Conservation (phyloP, 331 rosid species). For the Stylosanthes scabra region DNA sequence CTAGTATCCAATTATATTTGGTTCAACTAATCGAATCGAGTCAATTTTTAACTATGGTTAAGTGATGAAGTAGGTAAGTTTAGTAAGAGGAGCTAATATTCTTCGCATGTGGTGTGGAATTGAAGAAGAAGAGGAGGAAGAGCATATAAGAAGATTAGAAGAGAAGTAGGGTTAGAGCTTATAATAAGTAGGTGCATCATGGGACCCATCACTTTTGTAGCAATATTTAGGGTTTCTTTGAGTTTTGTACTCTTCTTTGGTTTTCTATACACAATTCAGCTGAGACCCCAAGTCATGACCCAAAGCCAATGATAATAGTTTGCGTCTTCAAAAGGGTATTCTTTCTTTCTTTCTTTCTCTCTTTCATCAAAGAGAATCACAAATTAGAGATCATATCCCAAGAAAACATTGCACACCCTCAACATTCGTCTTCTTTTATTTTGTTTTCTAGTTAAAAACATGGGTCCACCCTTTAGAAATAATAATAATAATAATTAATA, state of each 20-base stretch:
- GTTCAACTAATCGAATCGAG: too few relatives aligned
- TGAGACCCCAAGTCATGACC: constrained; percentile 26
- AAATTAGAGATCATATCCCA: constrained; percentile 7
- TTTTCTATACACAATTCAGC: constrained; percentile 36
- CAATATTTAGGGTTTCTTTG: constrained; percentile 33
- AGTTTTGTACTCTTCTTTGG: constrained; percentile 12
- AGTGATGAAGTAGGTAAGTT: constrained; percentile 28
- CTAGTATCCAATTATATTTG: too few relatives aligned
- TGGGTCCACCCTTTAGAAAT: constrained; percentile 41
- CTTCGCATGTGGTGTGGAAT: constrained; percentile 29
- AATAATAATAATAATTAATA: constrained; percentile 9
- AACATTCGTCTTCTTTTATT: constrained; percentile 37
- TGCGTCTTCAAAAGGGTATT: constrained; percentile 57
- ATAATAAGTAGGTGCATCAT: constrained; percentile 39
- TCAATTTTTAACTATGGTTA: constrained; percentile 5
- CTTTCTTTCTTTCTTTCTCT: constrained; percentile 13
- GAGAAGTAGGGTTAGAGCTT: constrained; percentile 41
- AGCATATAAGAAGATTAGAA: background rate
- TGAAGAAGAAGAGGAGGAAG: constrained; percentile 2
- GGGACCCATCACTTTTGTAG: constrained; percentile 47
- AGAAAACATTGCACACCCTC: constrained; percentile 40
- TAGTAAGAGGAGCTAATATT: constrained; percentile 29
- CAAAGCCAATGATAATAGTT: constrained; percentile 51
- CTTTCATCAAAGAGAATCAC: constrained; percentile 41
- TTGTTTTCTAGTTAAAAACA: constrained; percentile 4